Base-by-base conservation (phyloP, 2,329 filamentous ascomycete species). In the Leptodontidium sp. region DNA sequence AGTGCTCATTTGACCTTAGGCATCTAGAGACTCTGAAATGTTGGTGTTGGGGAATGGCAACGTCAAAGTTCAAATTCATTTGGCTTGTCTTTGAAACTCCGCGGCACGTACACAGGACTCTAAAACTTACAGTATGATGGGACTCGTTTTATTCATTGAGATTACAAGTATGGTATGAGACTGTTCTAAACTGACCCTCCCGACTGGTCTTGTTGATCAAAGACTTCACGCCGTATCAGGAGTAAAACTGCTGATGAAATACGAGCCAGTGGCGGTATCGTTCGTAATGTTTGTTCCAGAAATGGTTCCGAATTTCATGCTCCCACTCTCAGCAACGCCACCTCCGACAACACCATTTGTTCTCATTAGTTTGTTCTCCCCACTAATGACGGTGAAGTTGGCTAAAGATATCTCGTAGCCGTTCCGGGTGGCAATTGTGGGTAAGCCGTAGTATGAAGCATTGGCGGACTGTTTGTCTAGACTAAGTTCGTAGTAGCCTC, bases 401-500 rank as follows among this genome's bases (percentile, higher is more conserved):
- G 90, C 90, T 24, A 93, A 78, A 0, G 86, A 84, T 53, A 93
- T 84, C 76, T 93, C 91, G 77, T 87, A 86, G 0, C 84, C 81
- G 73, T 91, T 92, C 53, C 88, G 82, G 4, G 80, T 84, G 29
- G 85, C 80, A 5, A 91, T 82, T 0, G 85, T 88, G 0, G 90
- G 89, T 75, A 86, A 75, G 50, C 88, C 91, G 73, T 89, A 93
- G 80, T 85, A 93, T 14, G 83, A 82, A 0, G 90, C 90, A n/a
- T 86, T 81, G 1, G 91, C 83, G 55, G 85, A 80, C 12, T 89
- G 82, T 26, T 86, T 82, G 24, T 80, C 82, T 65, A 92, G 81
- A 59, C 85, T 84, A 50, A 93, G 81, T 75, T 91, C 86, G 73
- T 88, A 93, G 80, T 93, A 93, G 1, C 91, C 91, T 21, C 91